A percentile compares a stretch with the other conserved stretches of the same genome.
Evolutionary conservation across 2,329 filamentous ascomycete genomes (phyloP).

Genomic region (Dothidotthia symphoricarpi): DNA sequence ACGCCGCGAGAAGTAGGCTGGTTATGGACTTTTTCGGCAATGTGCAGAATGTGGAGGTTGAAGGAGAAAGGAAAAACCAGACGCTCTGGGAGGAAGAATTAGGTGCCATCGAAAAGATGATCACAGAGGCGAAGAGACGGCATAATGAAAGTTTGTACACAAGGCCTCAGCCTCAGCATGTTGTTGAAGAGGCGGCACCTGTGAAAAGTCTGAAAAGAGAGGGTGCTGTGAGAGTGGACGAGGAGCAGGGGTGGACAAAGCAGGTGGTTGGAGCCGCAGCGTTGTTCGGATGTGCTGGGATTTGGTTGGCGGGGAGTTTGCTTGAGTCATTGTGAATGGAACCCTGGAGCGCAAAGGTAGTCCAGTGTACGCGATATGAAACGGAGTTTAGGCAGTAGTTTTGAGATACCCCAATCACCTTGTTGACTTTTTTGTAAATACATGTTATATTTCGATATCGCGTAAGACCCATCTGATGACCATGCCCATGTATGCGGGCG

Average conservation of each 20-base stretch:
- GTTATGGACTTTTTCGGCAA: conserved; percentile 99
- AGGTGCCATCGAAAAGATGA: conserved; percentile 64
- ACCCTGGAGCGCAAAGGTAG: too few relatives aligned
- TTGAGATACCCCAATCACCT: too few relatives aligned
- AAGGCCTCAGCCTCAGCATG: conserved; percentile 19
- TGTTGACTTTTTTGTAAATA: too few relatives aligned
- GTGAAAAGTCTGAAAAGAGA: conserved; percentile 24
- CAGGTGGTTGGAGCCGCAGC: conserved; percentile 42
- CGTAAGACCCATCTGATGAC: too few relatives aligned
- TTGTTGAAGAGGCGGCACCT: conserved; percentile 24
- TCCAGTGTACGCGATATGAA: too few relatives aligned
- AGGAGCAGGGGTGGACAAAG: conserved; percentile 42
- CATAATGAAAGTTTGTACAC: conserved; percentile 34
- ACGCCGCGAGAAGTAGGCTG: conserved; percentile 71
- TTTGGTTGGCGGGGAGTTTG: conserved; percentile 44
- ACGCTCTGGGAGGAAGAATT: conserved; percentile 66
- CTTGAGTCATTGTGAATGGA: conserved; percentile 30
- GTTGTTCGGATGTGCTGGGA: conserved; percentile 40
- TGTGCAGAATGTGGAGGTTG: conserved; percentile 93
- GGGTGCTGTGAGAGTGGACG: conserved; percentile 37
- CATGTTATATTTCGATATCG: too few relatives aligned
- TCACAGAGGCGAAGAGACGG: conserved; percentile 53
- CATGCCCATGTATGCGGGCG: too few relatives aligned
- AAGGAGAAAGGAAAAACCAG: conserved; percentile 50
- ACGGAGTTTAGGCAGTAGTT: too few relatives aligned